phyloP scores from a whole-genome alignment of 371 early-diverging fungal species.

The Globomyces sp. region DNA sequence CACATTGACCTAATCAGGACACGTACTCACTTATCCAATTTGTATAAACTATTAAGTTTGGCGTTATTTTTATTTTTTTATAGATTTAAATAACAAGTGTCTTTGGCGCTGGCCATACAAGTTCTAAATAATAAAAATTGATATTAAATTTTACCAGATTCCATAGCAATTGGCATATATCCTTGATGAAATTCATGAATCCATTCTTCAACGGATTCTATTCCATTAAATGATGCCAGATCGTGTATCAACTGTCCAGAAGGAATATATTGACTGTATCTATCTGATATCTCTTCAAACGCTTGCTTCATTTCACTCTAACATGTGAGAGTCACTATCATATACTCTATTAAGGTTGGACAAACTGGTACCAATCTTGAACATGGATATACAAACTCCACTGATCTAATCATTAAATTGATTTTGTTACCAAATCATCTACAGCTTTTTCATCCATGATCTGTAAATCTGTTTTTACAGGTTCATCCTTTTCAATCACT shows the following conservation, averaged over 20 bases:
- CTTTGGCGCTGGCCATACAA: conserved; percentile 7
- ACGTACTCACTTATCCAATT: too few species aligned
- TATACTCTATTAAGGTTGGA: neutral
- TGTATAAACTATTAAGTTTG: neutral
- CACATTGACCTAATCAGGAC: too few species aligned
- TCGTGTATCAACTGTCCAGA: conserved; percentile 1
- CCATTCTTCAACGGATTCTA: conserved; percentile 5
- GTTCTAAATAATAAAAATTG: neutral
- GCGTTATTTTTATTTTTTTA: neutral
- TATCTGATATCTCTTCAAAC: conserved; percentile 15
- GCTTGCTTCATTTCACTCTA: conserved; percentile 19
- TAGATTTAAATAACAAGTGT: neutral
- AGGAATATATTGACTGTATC: conserved; percentile 9
- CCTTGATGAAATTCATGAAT: conserved; percentile 1
- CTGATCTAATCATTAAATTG: neutral
- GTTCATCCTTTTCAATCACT: conserved; percentile 10
- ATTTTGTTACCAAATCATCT: conserved; percentile 4
- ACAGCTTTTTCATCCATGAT: conserved; percentile 6
- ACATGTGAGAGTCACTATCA: neutral
- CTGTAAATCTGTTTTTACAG: neutral
- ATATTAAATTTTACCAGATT: neutral
- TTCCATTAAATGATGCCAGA: neutral
- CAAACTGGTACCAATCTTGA: conserved; percentile 3
- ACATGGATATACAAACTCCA: conserved; percentile 2
- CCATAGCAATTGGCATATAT: neutral